Base-by-base conservation (phyloP, 345 rosid species). In the Dimocarpus longan region DNA sequence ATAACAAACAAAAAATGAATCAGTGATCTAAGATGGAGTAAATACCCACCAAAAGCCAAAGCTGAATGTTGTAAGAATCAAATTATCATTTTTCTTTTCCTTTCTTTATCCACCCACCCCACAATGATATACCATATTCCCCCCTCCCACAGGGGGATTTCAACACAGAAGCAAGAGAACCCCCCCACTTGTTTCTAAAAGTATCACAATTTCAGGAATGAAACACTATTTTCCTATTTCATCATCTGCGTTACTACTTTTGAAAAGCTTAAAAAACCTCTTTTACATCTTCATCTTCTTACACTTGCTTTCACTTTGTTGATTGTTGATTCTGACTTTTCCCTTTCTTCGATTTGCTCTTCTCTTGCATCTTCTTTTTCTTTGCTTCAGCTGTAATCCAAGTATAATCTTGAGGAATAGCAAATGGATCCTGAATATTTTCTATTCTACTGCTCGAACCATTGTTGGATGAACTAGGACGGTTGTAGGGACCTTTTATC, bases 321-420 rank as follows among this genome's bases (percentile, higher is more conserved):
- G 83, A 81, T 70, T 87, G 84, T 82, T 84, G 83, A 82, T 70
- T 87, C 82, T 88, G 89, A 69, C 70, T 88, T 84, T 82, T 91
- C 46, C 89, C 90, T 78, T 85, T 92, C 87, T 88, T 92, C 18
- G 90, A 84, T 85, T 87, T 93, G 86, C 81, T 89, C 86, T 94
- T 96, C 81, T 94, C 98, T 82, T 91, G 98, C 87, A 91, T 89
- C 92, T 90, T 96, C 92, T 81, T 92, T 79, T 89, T 93, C 97
- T 92, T 95, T 69, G 89, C 94, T 80, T 93, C 98, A 26, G 90
- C 89, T 3, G 90, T 87, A 22, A 92, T 85, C 99, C 99, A 95
- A 8, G 87, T 84, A 81, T 95, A 93, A 15, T 92, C 95, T 11
- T 85, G 72, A 9, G 96, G 99, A 26, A 93, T 89, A 8, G 85